Percentiles rank a stretch among this genome's conserved stretches.
These are phyloP conservation scores for Candida neerlandica DNA, from an alignment of 1,139 yeast species.

Conservation along the genomic window DNA sequence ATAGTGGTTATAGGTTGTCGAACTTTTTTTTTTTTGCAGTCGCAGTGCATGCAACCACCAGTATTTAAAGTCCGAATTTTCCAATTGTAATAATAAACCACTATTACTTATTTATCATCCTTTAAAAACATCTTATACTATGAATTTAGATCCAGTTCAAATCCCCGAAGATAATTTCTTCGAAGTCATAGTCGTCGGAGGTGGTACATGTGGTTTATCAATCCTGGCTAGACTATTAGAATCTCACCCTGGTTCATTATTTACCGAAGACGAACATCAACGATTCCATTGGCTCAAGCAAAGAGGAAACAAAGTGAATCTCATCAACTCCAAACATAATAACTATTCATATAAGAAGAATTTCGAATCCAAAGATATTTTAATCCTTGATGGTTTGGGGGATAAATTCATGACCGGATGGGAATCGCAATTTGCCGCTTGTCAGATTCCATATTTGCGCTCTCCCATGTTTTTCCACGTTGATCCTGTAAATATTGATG, in stretches of 20 bases:
- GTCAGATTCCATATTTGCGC: constrained; percentile 47
- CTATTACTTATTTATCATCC: not conserved
- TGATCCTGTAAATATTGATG: constrained; percentile 50
- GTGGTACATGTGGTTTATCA: constrained; percentile 46
- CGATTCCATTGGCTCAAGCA: constrained; percentile 43
- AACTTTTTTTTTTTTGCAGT: constrained; percentile 7
- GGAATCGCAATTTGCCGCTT: constrained; percentile 46
- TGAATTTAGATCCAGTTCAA: constrained; percentile 12
- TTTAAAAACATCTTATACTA: not conserved
- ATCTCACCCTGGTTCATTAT: constrained; percentile 39
- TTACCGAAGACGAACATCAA: constrained; percentile 47
- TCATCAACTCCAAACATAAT: constrained; percentile 19
- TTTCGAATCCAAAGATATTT: constrained; percentile 21
- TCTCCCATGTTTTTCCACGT: constrained; percentile 56
- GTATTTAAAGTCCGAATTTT: constrained; percentile 1
- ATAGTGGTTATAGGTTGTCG: constrained; percentile 3
- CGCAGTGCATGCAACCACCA: not conserved
- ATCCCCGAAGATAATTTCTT: constrained; percentile 23
- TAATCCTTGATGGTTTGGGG: constrained; percentile 35
- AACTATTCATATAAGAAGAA: constrained; percentile 1
- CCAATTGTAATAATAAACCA: not conserved
- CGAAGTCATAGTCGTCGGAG: constrained; percentile 40
- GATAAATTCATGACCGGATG: constrained; percentile 44
- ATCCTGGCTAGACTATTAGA: constrained; percentile 41
- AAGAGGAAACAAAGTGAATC: constrained; percentile 31